Conservation (phyloP, 176 grass and related monocot genomes). For the Poa annua region DNA sequence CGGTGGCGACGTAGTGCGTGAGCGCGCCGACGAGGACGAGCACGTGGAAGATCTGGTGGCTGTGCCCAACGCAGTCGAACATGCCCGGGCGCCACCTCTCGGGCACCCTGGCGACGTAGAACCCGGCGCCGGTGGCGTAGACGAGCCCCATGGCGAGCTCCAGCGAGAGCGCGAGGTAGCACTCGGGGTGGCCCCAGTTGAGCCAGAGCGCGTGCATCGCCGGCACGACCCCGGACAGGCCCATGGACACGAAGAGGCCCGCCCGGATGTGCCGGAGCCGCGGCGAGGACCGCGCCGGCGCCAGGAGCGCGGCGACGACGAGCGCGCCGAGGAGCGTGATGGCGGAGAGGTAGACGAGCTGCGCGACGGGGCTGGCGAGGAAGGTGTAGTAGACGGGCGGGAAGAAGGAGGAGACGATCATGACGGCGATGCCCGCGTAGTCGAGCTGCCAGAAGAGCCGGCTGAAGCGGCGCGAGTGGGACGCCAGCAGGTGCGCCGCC, state of each 20-base stretch:
- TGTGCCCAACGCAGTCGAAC: conserved; percentile 77
- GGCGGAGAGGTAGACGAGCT: conserved; percentile 63
- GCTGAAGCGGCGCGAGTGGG: conserved; percentile 79
- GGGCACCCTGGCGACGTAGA: conserved; percentile 81
- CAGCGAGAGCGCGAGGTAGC: conserved; percentile 65
- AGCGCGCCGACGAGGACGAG: conserved; percentile 81
- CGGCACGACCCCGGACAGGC: conserved; percentile 64
- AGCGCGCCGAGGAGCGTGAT: conserved; percentile 70
- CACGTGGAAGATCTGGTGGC: conserved; percentile 97
- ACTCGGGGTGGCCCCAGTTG: conserved; percentile 61
- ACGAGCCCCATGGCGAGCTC: conserved; percentile 77
- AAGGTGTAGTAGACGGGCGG: conserved; percentile 92
- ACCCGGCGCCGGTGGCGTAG: conserved; percentile 59
- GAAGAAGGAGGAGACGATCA: conserved; percentile 94
- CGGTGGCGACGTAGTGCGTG: conserved; percentile 74
- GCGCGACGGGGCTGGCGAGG: conserved; percentile 53
- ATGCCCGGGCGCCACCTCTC: conserved; percentile 81
- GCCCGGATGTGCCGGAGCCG: conserved; percentile 70
- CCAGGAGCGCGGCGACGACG: conserved; percentile 64
- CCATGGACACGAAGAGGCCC: conserved; percentile 72
- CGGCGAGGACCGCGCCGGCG: conserved; percentile 63
- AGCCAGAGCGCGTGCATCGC: conserved; percentile 68
- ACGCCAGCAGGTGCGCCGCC: conserved; percentile 81
- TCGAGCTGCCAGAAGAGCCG: conserved; percentile 86
- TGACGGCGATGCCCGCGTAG: conserved; percentile 91